Percentiles rank a stretch among this genome's conserved stretches.
Conservation (phyloP, 1,139 yeast genomes). For the Sugiyamaella paludigena region DNA sequence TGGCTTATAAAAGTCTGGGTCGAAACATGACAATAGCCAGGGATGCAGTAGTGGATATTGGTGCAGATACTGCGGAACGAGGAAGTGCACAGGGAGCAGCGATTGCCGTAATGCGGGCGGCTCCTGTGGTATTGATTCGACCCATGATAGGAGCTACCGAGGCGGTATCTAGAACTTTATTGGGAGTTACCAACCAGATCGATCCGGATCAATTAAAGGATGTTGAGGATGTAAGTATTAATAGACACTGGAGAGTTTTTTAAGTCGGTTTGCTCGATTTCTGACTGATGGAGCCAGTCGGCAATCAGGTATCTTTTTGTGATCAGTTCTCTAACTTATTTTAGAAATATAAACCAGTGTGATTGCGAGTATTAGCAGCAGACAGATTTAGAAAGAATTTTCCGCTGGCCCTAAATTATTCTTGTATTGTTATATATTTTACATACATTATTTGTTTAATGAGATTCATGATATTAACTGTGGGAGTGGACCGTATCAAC, state of each 20-base stretch:
- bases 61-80: slow-evolving; percentile 54
- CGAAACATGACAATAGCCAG: slow-evolving; percentile 65
- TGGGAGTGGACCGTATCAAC: too few species aligned
- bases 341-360: too few species aligned
- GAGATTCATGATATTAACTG: too few species aligned
- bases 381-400: too few species aligned
- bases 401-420: too few species aligned
- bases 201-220: slow-evolving; percentile 58
- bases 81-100: slow-evolving; percentile 62
- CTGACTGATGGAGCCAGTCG: too few species aligned
- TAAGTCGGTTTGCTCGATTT: too few species aligned
- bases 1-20: slow-evolving; percentile 72
- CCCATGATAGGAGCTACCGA: slow-evolving; percentile 94
- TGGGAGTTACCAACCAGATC: slow-evolving; percentile 80
- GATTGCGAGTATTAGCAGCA: too few species aligned
- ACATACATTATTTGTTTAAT: too few species aligned
- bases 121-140: slow-evolving; percentile 76
- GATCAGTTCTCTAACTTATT: too few species aligned
- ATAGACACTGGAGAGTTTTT: background rate
- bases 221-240: slow-evolving; percentile 44
- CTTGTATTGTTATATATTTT: too few species aligned
- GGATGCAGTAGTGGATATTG: slow-evolving; percentile 59
- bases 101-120: slow-evolving; percentile 64
- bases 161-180: slow-evolving; percentile 74
- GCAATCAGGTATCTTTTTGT: too few species aligned